phyloP scores from a whole-genome alignment of 257 asterid genomes.

The Nemophila menziesii region DNA sequence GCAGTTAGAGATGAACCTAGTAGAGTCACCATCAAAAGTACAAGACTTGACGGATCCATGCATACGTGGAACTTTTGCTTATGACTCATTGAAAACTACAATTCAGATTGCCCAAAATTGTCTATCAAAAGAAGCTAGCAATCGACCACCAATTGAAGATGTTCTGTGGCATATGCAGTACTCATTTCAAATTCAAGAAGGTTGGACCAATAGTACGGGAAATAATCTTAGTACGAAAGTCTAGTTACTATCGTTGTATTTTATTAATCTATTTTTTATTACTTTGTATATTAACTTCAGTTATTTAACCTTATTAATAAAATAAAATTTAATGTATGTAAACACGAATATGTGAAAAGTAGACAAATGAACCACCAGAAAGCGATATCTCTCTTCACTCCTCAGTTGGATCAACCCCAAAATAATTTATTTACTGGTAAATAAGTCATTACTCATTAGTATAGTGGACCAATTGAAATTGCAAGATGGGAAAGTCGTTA shows the following conservation, averaged over 20 bases:
- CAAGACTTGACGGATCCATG: constrained; percentile 66
- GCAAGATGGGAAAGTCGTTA: no score
- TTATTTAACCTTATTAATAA: neutral
- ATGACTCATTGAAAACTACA: constrained; percentile 71
- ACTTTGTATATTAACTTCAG: constrained; percentile 6
- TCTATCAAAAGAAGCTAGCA: constrained; percentile 45
- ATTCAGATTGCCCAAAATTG: constrained; percentile 71
- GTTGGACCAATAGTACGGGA: constrained; percentile 76
- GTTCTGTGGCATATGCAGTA: constrained; percentile 99
- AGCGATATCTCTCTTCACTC: no score
- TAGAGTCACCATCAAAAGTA: constrained; percentile 69
- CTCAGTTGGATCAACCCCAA: no score
- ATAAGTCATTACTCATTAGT: no score
- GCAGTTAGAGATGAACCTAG: constrained; percentile 70
- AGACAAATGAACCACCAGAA: no score
- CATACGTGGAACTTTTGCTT: constrained; percentile 73
- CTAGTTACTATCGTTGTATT: constrained; percentile 8
- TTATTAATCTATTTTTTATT: neutral
- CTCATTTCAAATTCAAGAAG: constrained; percentile 96
- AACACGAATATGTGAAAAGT: no score
- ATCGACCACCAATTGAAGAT: constrained; percentile 80
- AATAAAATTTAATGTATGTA: neutral
- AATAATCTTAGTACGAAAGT: constrained; percentile 43
- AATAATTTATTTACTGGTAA: no score
- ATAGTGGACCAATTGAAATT: no score